Evolutionary conservation across 2,329 filamentous ascomycete genomes (phyloP).

Genomic region (Remersonia thermophila): DNA sequence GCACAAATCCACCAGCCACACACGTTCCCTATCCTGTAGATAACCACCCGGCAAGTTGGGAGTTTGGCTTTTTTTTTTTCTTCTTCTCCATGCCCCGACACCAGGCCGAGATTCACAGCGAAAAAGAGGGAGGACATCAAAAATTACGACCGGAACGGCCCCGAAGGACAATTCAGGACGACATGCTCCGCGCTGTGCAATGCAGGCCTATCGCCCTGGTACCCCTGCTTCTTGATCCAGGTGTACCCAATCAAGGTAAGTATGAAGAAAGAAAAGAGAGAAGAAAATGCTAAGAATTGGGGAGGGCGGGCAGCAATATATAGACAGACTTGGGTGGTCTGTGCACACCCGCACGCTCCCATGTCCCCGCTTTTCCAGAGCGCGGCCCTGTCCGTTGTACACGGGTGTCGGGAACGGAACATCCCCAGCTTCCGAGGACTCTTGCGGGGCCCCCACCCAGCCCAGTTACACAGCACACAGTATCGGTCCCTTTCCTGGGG

Average conservation of each 20-base stretch:
- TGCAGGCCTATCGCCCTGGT: slow-evolving; percentile 16
- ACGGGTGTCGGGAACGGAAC: slow-evolving; percentile 1
- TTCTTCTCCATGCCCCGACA: slow-evolving; percentile 16
- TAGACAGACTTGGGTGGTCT: slow-evolving; percentile 5
- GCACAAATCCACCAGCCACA: too few relatives aligned
- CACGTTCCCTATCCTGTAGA: too few relatives aligned
- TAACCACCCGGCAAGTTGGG: too few relatives aligned
- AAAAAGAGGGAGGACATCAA: slow-evolving; percentile 17
- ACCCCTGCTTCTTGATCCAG: slow-evolving; percentile 14
- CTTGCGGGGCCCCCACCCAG: not conserved
- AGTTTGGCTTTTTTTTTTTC: too few relatives aligned
- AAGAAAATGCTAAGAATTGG: slow-evolving; percentile 5
- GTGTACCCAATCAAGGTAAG: slow-evolving; percentile 17
- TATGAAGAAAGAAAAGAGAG: slow-evolving; percentile 15
- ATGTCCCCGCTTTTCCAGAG: too few relatives aligned
- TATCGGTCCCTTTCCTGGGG: not conserved
- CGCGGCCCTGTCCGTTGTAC: too few relatives aligned
- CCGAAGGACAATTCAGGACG: slow-evolving; percentile 18
- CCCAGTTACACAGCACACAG: not conserved
- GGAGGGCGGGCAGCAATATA: slow-evolving; percentile 4
- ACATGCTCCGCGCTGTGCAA: slow-evolving; percentile 18
- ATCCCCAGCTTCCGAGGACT: not conserved
- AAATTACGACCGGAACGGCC: slow-evolving; percentile 19
- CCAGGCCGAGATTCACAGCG: slow-evolving; percentile 12
- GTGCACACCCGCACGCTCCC: slow-evolving; percentile 11